Percentiles rank a stretch among this genome's conserved stretches.
These are phyloP conservation scores for Agrocybe chaxingu DNA, from an alignment of 768 basidiomycete genomes.

Conservation along the genomic window DNA sequence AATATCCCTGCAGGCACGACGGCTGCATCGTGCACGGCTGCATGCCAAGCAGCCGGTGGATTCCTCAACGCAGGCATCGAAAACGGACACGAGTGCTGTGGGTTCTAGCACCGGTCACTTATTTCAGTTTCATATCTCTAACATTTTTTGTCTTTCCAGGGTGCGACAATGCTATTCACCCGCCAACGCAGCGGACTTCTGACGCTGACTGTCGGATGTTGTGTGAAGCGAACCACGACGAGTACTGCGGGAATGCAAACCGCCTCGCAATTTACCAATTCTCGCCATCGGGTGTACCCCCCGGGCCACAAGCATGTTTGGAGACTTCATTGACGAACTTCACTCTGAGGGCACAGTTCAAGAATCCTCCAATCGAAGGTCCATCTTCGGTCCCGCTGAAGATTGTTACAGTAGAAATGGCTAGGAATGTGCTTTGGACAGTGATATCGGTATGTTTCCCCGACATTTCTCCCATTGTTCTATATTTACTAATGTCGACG, in stretches of 20 bases:
- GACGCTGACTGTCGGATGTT: slow-evolving; percentile 38
- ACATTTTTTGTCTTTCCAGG: slow-evolving; percentile 20
- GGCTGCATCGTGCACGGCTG: slow-evolving; percentile 45
- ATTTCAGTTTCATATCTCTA: not conserved
- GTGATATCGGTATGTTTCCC: slow-evolving; percentile 33
- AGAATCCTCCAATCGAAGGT: slow-evolving; percentile 27
- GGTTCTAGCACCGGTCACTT: slow-evolving; percentile 12
- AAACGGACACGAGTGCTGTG: slow-evolving; percentile 47
- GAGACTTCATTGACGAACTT: slow-evolving; percentile 31
- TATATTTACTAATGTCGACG: not conserved
- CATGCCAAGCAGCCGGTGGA: slow-evolving; percentile 38
- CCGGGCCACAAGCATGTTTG: slow-evolving; percentile 26
- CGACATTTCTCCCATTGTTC: not conserved
- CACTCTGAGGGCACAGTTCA: slow-evolving; percentile 32
- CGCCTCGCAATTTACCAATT: slow-evolving; percentile 36
- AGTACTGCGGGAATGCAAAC: slow-evolving; percentile 39
- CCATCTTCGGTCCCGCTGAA: slow-evolving; percentile 28
- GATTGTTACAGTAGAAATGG: slow-evolving; percentile 36
- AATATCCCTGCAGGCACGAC: slow-evolving; percentile 44
- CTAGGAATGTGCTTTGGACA: slow-evolving; percentile 35
- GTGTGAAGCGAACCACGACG: slow-evolving; percentile 32
- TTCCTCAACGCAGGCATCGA: slow-evolving; percentile 44
- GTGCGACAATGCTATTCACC: slow-evolving; percentile 34
- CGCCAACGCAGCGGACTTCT: slow-evolving; percentile 32
- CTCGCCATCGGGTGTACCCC: slow-evolving; percentile 20